Conservation (phyloP, 2,329 filamentous ascomycete species). For the Monilinia laxa region DNA sequence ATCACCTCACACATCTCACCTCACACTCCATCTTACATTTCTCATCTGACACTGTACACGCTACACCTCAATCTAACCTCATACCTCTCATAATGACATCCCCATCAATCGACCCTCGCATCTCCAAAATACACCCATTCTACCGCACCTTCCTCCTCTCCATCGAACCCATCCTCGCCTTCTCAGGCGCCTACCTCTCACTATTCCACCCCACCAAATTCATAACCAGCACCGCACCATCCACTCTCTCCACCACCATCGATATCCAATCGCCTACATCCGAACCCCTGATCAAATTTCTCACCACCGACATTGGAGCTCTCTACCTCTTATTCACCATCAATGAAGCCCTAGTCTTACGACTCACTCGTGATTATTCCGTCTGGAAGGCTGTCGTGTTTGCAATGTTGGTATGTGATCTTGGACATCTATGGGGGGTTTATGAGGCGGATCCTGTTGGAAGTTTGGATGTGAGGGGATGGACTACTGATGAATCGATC, state of each 20-base stretch:
- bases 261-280: background rate
- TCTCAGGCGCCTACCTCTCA: background rate
- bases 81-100: background rate
- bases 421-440: background rate
- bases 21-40: too few relatives aligned
- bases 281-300: background rate
- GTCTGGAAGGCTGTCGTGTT: background rate
- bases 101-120: background rate
- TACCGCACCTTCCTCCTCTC: background rate
- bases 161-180: background rate
- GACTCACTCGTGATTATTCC: constrained; percentile 1
- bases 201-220: background rate
- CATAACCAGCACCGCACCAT: background rate
- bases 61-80: background rate
- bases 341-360: background rate
- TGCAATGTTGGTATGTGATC: background rate
- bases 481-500: background rate
- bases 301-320: background rate
- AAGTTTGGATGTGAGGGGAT: background rate
- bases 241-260: background rate
- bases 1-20: too few relatives aligned
- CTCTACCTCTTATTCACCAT: background rate
- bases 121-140: background rate
- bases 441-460: background rate
- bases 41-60: too few relatives aligned